phyloP scores from a whole-genome alignment of 305 asterid species.

The Fraxinus albicans region DNA sequence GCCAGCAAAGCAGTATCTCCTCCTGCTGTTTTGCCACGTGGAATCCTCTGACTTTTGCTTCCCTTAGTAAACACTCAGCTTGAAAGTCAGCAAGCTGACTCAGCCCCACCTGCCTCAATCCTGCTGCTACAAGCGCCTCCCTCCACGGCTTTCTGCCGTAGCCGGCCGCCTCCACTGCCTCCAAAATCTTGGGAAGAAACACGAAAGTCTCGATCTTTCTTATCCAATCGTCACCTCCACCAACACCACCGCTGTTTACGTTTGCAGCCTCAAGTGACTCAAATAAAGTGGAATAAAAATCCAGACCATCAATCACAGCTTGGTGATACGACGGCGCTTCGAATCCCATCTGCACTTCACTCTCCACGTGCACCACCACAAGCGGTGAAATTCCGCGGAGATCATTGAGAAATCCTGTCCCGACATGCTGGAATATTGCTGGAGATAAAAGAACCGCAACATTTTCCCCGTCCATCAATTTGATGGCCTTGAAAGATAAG shows the following conservation, averaged over 20 bases:
- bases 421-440: conserved; percentile 64
- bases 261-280: conserved; percentile 78
- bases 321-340: conserved; percentile 64
- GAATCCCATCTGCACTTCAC: conserved; percentile 59
- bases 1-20: conserved; percentile 99
- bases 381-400: conserved; percentile 66
- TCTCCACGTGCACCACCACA: conserved; percentile 86
- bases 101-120: conserved; percentile 67
- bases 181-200: conserved; percentile 66
- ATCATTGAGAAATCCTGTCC: conserved; percentile 63
- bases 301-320: conserved; percentile 77
- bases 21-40: conserved; percentile 80
- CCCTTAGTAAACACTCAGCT: conserved; percentile 76
- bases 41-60: conserved; percentile 75
- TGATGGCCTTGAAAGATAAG: conserved; percentile 60
- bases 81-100: conserved; percentile 88
- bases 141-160: conserved; percentile 58
- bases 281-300: conserved; percentile 71
- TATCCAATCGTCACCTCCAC: conserved; percentile 49
- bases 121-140: conserved; percentile 79
- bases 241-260: conserved; percentile 26
- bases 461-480: conserved; percentile 71
- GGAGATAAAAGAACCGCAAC: conserved; percentile 69
- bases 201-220: conserved; percentile 69
- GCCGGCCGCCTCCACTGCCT: conserved; percentile 57